Conservation (phyloP, 345 rosid species). For the Capsella bursapastoris region DNA sequence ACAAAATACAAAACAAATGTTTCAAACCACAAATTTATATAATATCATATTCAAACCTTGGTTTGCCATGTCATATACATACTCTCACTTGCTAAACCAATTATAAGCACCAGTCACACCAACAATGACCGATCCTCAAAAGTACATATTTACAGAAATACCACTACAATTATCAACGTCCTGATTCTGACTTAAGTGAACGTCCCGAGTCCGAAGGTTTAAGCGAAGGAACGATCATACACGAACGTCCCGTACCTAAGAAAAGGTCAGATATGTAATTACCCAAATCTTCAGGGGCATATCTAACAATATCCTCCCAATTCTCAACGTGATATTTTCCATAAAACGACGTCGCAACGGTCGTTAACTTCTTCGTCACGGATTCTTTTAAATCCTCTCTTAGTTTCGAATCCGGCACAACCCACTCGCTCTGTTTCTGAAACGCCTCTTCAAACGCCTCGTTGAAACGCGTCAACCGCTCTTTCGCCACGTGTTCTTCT, state of each 20-base stretch:
- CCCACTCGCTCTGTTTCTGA: conserved; percentile 63
- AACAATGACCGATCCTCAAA: conserved; percentile 5
- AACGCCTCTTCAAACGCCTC: conserved; percentile 61
- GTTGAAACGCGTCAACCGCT: conserved; percentile 55
- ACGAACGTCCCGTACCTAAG: conserved; percentile 28
- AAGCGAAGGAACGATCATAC: conserved; percentile 28
- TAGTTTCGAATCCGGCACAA: conserved; percentile 57
- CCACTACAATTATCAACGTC: conserved; percentile 22
- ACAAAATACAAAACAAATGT: background rate
- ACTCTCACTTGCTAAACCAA: background rate
- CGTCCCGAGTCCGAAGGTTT: background rate
- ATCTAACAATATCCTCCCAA: conserved; percentile 49
- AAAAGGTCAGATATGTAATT: conserved; percentile 61
- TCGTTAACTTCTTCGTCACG: conserved; percentile 50
- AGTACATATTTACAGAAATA: conserved; percentile 14
- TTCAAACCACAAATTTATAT: background rate
- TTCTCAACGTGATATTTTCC: conserved; percentile 39
- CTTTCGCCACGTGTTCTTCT: conserved; percentile 42
- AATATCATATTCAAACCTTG: background rate
- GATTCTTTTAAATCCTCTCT: conserved; percentile 62
- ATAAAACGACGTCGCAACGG: conserved; percentile 49
- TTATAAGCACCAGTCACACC: conserved; percentile 1
- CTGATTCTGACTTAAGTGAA: background rate
- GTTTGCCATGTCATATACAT: background rate
- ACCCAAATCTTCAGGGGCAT: conserved; percentile 67